Conservation (phyloP, 495 filamentous ascomycete species). For the Pseudoneurospora amorphoporcata region DNA sequence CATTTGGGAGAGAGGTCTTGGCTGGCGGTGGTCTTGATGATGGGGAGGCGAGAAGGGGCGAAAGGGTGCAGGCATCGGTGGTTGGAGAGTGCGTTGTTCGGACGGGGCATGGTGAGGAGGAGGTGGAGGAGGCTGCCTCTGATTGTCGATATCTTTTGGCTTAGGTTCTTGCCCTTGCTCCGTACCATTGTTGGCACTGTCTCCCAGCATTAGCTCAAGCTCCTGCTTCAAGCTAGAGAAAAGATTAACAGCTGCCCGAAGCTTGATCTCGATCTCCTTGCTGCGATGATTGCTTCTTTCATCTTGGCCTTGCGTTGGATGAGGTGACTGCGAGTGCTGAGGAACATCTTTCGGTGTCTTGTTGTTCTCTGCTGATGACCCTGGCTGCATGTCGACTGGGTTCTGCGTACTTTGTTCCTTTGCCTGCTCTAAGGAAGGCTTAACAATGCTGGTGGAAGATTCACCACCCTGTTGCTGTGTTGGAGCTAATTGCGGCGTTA, state of each 20-base stretch:
- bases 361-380: background rate
- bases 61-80: background rate
- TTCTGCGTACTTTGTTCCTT: background rate
- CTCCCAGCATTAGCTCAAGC: slow-evolving; percentile 11
- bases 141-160: background rate
- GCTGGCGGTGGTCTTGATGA: background rate
- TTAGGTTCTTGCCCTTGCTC: background rate
- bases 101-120: background rate
- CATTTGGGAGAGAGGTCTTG: background rate
- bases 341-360: background rate
- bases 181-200: background rate
- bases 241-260: slow-evolving; percentile 7
- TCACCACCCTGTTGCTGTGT: background rate
- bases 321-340: background rate
- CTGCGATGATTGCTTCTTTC: background rate
- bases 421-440: background rate
- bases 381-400: background rate
- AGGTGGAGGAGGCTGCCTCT: background rate
- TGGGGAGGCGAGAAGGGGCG: background rate
- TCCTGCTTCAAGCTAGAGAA: slow-evolving; percentile 11
- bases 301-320: background rate
- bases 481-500: background rate
- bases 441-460: background rate
- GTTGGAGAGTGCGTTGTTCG: background rate
- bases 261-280: slow-evolving; percentile 3